These are phyloP conservation scores for Suillus bovinus DNA, from an alignment of 768 basidiomycete genomes.

Conservation along the genomic window DNA sequence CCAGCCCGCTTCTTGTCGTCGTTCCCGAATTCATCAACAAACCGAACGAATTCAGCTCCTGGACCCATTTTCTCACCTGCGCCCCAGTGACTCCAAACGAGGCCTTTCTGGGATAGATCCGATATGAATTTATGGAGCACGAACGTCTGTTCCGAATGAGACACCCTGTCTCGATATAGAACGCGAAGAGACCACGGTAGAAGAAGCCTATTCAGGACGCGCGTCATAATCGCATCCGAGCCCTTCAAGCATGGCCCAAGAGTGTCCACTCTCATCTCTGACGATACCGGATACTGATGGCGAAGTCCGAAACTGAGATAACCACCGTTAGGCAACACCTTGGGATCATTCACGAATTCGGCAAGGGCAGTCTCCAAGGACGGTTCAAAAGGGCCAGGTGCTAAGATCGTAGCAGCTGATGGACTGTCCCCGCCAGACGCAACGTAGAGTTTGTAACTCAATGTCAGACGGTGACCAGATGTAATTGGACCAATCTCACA, in stretches of 20 bases:
- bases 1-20: neutral
- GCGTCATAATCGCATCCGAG: constrained; percentile 26
- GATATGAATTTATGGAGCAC: constrained; percentile 1
- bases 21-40: constrained; percentile 2
- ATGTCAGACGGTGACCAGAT: constrained; percentile 43
- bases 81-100: constrained; percentile 1
- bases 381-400: constrained; percentile 8
- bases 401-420: neutral
- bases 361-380: constrained; percentile 22
- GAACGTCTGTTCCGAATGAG: constrained; percentile 2
- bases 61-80: constrained; percentile 1
- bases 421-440: neutral
- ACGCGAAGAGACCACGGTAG: constrained; percentile 22
- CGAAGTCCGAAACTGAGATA: constrained; percentile 37
- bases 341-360: constrained; percentile 26
- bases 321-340: constrained; percentile 34
- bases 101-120: neutral
- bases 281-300: constrained; percentile 34
- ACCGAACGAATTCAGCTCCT: constrained; percentile 2
- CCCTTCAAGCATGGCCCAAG: constrained; percentile 31
- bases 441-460: constrained; percentile 45
- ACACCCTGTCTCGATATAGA: constrained; percentile 16
- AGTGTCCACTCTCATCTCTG: constrained; percentile 13
- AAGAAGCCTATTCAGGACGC: constrained; percentile 19
- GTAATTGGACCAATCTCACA: constrained; percentile 45